phyloP scores from a whole-genome alignment of 2,329 filamentous ascomycete species.

The Peltaster fructicola region DNA sequence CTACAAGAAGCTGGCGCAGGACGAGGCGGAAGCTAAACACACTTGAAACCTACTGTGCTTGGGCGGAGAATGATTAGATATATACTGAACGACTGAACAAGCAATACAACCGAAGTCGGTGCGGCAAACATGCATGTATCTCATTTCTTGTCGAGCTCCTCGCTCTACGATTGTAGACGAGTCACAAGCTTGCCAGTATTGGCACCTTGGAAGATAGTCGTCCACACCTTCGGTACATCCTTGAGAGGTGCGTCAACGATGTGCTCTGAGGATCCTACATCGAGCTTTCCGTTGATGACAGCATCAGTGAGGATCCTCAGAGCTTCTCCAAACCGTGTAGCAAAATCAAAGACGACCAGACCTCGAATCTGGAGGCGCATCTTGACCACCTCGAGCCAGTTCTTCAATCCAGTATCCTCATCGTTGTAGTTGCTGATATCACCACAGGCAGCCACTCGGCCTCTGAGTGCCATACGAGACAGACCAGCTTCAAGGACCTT shows the following conservation, averaged over 20 bases:
- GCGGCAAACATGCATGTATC: too few species aligned
- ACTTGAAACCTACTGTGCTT: too few species aligned
- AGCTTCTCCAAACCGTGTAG: constrained; percentile 39
- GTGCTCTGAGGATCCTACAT: constrained; percentile 28
- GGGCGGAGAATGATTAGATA: too few species aligned
- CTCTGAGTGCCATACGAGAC: constrained; percentile 37
- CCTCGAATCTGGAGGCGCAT: constrained; percentile 47
- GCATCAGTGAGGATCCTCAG: too few species aligned
- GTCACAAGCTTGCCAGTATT: constrained; percentile 33
- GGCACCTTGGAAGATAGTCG: constrained; percentile 28
- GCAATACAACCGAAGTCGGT: too few species aligned
- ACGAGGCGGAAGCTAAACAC: too few species aligned
- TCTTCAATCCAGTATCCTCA: constrained; percentile 38
- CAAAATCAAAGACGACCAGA: constrained; percentile 57
- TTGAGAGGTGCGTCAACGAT: constrained; percentile 30
- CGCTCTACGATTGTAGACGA: too few species aligned
- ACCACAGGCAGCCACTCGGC: constrained; percentile 55
- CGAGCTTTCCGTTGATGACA: too few species aligned
- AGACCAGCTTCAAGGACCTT: constrained; percentile 52
- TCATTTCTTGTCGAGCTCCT: too few species aligned
- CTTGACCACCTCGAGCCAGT: constrained; percentile 34
- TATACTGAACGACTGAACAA: too few species aligned
- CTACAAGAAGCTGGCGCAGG: constrained; percentile 46
- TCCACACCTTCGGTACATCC: constrained; percentile 32
- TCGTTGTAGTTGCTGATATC: constrained; percentile 51